Base-by-base conservation (phyloP, 805 yeast genomes). In the Candida manassasensis region DNA sequence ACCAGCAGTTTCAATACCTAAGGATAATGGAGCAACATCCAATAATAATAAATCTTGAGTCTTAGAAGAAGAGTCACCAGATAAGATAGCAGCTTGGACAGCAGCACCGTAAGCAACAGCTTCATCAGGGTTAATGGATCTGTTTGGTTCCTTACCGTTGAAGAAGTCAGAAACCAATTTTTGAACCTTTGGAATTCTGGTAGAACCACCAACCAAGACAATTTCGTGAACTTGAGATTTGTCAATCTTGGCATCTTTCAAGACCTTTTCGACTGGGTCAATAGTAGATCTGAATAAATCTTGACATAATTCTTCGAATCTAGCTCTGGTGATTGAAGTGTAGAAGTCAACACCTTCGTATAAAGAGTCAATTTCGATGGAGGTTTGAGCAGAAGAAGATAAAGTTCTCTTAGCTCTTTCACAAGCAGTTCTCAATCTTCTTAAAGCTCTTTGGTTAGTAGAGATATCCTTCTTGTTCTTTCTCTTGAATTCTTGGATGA, bases 101-200 rank as follows among this genome's bases (percentile, higher is more conserved):
- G 96, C 96, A 52, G 97, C 97, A 82, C 97, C 96, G 73, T 88
- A 88, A 59, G 97, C 97, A 68, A 88, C 97, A 58, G 97, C 97
- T 74, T 88, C 97, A 76, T 88, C 97, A 53, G 97, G 96, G 79
- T 88, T 88, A 69, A 88, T 88, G 36, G 96, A 85, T 73, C 81
- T 84, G 77, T 86, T 86, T 69, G 95, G 95, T 72, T 88, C 95
- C 75, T 88, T 89, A 63, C 96, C 96, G 68, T 88, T 85, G 79
- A 89, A 88, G 81, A 81, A 88, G 69, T 89, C 97, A 49, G 95
- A 83, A 35, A 88, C 95, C 57, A 89, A 77, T 71, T 87, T 88
- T 75, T 88, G 96, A 50, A 89, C 81, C 74, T 85, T 88, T 73
- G 97, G 97, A 71, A 88, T 88, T 82, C 96, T 88, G 51, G 97